These are phyloP conservation scores for Cryptococcus sp. DNA, from an alignment of 1,284 basidiomycete species.

Conservation along the genomic window DNA sequence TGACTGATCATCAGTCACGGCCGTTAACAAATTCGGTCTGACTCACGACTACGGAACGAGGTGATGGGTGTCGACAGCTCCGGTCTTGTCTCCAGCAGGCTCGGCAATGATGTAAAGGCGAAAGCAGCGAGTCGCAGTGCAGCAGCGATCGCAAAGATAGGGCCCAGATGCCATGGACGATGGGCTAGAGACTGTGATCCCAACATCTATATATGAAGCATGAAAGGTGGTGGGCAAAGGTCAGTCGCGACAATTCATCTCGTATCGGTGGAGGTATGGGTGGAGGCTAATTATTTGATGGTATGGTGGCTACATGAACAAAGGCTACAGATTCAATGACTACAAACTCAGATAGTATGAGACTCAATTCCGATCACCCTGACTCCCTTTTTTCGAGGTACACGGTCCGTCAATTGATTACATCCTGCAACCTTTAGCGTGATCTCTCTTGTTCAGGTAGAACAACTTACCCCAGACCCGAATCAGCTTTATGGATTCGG, in stretches of 20 bases:
- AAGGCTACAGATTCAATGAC: no score
- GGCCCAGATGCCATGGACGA: no score
- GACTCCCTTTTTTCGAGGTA: slow-evolving; percentile 46
- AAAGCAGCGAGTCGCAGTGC: slow-evolving; percentile 41
- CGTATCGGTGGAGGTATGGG: no score
- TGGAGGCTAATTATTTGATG: not conserved
- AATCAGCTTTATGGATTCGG: slow-evolving; percentile 33
- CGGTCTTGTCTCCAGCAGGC: slow-evolving; percentile 51
- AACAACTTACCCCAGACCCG: slow-evolving; percentile 45
- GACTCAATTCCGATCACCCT: slow-evolving; percentile 48
- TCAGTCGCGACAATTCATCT: no score
- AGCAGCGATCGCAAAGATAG: slow-evolving; percentile 10
- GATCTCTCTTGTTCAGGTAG: not conserved
- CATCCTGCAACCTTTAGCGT: slow-evolving; percentile 27
- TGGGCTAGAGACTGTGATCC: no score
- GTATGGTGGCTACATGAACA: not conserved
- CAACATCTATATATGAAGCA: no score
- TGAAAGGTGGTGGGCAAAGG: no score
- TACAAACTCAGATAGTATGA: slow-evolving; percentile 28
- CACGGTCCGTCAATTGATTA: slow-evolving; percentile 44
- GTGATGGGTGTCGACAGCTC: slow-evolving; percentile 79
- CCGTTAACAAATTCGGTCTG: no score
- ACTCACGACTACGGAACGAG: slow-evolving; percentile 54
- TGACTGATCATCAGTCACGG: slow-evolving; percentile 55
- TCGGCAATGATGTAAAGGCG: slow-evolving; percentile 31